phyloP scores from a whole-genome alignment of 2,329 filamentous ascomycete species.

The Hypoxylon sp. region DNA sequence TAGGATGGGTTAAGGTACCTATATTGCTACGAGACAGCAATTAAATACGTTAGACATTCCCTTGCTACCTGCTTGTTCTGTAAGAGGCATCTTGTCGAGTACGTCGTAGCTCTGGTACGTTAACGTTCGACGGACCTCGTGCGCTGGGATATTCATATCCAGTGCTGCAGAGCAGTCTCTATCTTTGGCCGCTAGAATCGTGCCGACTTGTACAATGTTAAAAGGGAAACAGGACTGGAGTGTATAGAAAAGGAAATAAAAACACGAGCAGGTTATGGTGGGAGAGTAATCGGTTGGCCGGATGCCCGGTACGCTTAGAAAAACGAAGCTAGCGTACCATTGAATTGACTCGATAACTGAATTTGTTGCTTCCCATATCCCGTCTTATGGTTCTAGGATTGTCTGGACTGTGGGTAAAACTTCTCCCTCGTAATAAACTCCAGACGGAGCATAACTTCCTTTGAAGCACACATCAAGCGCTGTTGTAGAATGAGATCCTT shows the following conservation, averaged over 20 bases:
- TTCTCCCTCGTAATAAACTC: too few species aligned
- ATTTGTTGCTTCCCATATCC: too few species aligned
- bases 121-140: constrained; percentile 18
- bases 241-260: constrained; percentile 19
- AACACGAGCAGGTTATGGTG: constrained; percentile 29
- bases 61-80: constrained; percentile 17
- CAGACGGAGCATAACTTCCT: too few species aligned
- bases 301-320: background rate
- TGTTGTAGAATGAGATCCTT: too few species aligned
- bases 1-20: constrained; percentile 20
- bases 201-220: constrained; percentile 30
- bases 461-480: too few species aligned
- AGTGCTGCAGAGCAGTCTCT: constrained; percentile 26
- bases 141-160: constrained; percentile 19
- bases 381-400: too few species aligned
- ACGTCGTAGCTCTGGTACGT: constrained; percentile 34
- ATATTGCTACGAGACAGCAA: constrained; percentile 39
- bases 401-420: too few species aligned
- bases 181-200: constrained; percentile 19
- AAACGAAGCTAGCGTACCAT: constrained; percentile 15
- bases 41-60: constrained; percentile 35
- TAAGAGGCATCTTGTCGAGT: constrained; percentile 30
- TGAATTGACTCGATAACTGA: too few species aligned
- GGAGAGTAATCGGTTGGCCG: constrained; percentile 15
- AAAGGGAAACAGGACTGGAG: constrained; percentile 2